Evolutionary conservation across 768 basidiomycete species (phyloP), one percentile per base, ranked within the genome.

Genomic region (Boletus vermiculosoides): DNA sequence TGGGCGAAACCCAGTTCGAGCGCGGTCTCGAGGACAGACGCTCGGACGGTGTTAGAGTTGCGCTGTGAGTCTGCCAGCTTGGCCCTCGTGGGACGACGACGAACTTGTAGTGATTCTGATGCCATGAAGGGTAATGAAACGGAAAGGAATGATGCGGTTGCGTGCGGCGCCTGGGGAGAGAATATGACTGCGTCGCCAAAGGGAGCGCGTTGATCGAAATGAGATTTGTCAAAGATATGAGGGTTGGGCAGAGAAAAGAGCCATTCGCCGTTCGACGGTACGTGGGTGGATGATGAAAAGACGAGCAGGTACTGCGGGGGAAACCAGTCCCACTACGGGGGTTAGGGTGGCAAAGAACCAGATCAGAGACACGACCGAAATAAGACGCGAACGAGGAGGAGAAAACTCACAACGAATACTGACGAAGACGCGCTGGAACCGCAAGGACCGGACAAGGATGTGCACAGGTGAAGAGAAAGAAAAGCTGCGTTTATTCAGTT

Each of bases 21-120:
- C 8, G 88, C 88, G 8, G 79, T 85, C 64, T 90, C 87, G 40
- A 90, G 80, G 23, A 90, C 87, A 16, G 87, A 89, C 1, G 88
- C 87, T 16, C 88, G 80, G 20, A 90, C 75, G 15, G 80, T 68
- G 69, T 77, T 81, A 0, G 86, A 86, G 64, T 84, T 77, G 40
- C 85, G 81, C 22, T 58, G 58, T 1, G 50, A 4, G 30, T 42
- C 46, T 1, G n/a, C 22, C 11, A 20, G 40, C 40, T 69, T 71
- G 1, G 47, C 48, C 54, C 59, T 65, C 10, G 73, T 63, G 33
- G 67, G 72, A 16, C 72, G 69, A 59, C 67, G 71, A 37, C 62
- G 72, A 28, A 59, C 47, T 37, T 64, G 68, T 7, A 22, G 55
- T 28, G 48, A 57, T 47, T 63, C 55, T n/a, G 57, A 58, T 37